Conservation (phyloP, 2,329 filamentous ascomycete species). For the Clarireedia sp. region DNA sequence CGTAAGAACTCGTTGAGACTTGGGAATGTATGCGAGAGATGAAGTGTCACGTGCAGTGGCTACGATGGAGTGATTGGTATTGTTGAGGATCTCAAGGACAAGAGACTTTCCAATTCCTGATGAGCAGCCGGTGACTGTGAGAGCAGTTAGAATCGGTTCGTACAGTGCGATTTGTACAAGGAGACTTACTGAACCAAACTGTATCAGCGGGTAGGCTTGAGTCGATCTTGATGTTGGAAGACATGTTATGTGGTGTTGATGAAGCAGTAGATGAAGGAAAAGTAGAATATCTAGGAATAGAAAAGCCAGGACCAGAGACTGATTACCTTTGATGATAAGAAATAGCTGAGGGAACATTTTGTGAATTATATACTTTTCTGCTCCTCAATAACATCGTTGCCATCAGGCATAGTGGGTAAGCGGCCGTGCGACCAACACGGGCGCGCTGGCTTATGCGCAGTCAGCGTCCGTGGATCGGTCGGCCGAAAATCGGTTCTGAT, state of each 20-base stretch:
- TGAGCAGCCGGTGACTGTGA: conserved; percentile 39
- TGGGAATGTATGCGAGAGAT: conserved; percentile 33
- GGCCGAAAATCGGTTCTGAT: too few species aligned
- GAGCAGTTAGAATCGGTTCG: neutral
- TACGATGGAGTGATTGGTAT: conserved; percentile 33
- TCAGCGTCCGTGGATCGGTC: too few species aligned
- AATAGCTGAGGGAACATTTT: too few species aligned
- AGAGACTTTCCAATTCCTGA: conserved; percentile 35
- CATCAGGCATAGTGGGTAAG: too few species aligned
- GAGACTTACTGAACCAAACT: conserved; percentile 1
- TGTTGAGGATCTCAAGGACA: conserved; percentile 30
- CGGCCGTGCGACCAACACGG: too few species aligned
- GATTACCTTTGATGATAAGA: too few species aligned
- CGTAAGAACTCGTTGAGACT: conserved; percentile 33
- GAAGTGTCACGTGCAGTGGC: conserved; percentile 40
- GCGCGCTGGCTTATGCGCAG: too few species aligned
- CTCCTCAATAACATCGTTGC: too few species aligned
- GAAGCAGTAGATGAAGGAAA: neutral
- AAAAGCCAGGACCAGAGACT: too few species aligned
- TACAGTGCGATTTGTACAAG: neutral
- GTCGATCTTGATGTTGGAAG: neutral
- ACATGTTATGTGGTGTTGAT: neutral
- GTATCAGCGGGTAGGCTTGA: neutral
- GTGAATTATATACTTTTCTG: too few species aligned
- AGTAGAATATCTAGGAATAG: too few species aligned